Conservation (phyloP, 2,329 filamentous ascomycete species). For the Diaporthe eres region DNA sequence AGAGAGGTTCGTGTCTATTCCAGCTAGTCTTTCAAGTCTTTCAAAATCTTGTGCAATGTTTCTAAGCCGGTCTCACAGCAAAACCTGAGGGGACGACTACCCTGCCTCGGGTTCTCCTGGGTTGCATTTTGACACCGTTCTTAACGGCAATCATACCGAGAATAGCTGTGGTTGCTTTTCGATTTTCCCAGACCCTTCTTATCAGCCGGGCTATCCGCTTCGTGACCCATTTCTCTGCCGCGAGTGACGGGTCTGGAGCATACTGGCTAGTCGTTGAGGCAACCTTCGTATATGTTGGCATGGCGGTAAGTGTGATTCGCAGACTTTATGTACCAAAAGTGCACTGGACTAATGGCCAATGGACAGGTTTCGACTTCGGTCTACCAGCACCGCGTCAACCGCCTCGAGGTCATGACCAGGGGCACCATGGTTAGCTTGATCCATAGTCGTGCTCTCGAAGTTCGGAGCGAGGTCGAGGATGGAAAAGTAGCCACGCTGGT, state of each 20-base stretch:
- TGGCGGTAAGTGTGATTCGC: conserved; percentile 51
- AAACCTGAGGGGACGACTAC: conserved; percentile 46
- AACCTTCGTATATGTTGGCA: conserved; percentile 52
- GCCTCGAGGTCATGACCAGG: conserved; percentile 45
- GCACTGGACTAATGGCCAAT: background rate
- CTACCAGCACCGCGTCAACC: conserved; percentile 45
- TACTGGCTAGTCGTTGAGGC: conserved; percentile 53
- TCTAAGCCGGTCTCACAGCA: conserved; percentile 38
- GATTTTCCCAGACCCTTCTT: conserved; percentile 57
- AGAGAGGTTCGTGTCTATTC: conserved; percentile 45
- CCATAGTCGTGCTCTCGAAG: conserved; percentile 37
- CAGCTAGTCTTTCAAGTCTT: background rate
- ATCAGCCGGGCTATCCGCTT: conserved; percentile 56
- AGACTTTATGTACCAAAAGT: background rate
- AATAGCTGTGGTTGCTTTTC: conserved; percentile 55
- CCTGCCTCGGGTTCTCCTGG: conserved; percentile 50
- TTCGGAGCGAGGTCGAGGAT: conserved; percentile 47
- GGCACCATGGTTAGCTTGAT: conserved; percentile 45
- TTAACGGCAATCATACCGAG: conserved; percentile 52
- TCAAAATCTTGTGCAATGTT: background rate
- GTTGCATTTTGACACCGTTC: conserved; percentile 49
- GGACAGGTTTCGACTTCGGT: conserved; percentile 43
- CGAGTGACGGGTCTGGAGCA: conserved; percentile 36
- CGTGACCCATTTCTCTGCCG: conserved; percentile 40
- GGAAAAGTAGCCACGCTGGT: conserved; percentile 55